Conservation (phyloP, 1,139 yeast species). For the Kurtzmaniella quercitrusa region DNA sequence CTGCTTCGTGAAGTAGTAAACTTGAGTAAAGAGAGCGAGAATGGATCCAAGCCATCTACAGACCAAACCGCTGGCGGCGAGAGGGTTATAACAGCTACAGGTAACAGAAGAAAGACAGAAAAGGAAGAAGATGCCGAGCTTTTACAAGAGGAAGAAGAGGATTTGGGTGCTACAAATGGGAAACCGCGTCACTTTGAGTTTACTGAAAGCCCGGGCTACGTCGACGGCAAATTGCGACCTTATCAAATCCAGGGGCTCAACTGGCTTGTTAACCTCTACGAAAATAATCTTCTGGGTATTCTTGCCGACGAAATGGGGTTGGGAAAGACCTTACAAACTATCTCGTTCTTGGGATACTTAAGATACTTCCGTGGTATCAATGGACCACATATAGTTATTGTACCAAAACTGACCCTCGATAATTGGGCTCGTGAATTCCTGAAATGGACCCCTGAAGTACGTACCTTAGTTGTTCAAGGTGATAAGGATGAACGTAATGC, state of each 20-base stretch:
- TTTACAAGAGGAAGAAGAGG: slow-evolving; percentile 68
- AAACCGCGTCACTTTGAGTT: slow-evolving; percentile 20
- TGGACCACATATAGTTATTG: slow-evolving; percentile 90
- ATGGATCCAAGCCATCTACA: not conserved
- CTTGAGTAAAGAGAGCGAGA: slow-evolving; percentile 9
- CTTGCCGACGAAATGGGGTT: slow-evolving; percentile 51
- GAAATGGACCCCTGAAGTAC: slow-evolving; percentile 96
- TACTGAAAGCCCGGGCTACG: slow-evolving; percentile 75
- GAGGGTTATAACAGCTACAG: not conserved
- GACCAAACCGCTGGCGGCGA: slow-evolving; percentile 20
- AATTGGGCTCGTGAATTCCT: slow-evolving; percentile 94
- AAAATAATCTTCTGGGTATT: slow-evolving; percentile 42
- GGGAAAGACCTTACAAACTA: slow-evolving; percentile 47
- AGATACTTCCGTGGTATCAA: slow-evolving; percentile 72
- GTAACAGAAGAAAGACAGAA: slow-evolving; percentile 64
- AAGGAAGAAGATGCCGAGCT: slow-evolving; percentile 92
- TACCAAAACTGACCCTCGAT: slow-evolving; percentile 91
- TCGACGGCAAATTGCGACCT: slow-evolving; percentile 67
- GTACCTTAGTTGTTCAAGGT: slow-evolving; percentile 82
- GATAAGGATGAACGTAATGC: slow-evolving; percentile 70
- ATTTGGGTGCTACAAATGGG: slow-evolving; percentile 22
- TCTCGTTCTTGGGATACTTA: slow-evolving; percentile 74
- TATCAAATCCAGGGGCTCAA: slow-evolving; percentile 58
- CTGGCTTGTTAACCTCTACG: slow-evolving; percentile 44
- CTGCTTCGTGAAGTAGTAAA: slow-evolving; percentile 55